Evolutionary conservation across 345 rosid genomes (phyloP).

Genomic region (Sonneratia caseolaris): DNA sequence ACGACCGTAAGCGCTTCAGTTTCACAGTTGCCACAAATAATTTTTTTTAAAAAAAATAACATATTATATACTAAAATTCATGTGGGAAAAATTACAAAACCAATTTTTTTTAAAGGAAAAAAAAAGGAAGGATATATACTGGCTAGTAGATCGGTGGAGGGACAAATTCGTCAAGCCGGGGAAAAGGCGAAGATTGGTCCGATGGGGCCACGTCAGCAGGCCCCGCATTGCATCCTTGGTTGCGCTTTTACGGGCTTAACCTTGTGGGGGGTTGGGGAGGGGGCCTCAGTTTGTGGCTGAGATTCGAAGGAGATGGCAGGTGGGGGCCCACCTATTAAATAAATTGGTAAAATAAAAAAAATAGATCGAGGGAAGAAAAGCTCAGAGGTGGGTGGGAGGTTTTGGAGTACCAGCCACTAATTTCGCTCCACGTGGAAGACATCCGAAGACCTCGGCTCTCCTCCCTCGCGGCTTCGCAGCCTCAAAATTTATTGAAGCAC

Average conservation of each 20-base stretch:
- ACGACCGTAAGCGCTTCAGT: too few relatives aligned
- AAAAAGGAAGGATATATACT: too few relatives aligned
- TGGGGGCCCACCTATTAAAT: neutral
- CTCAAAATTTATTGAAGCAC: conserved; percentile 4
- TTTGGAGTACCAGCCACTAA: conserved; percentile 23
- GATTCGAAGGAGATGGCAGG: conserved; percentile 12
- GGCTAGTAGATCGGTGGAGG: neutral
- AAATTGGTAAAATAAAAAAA: conserved; percentile 1
- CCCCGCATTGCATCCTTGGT: conserved; percentile 25
- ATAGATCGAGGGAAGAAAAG: conserved; percentile 28
- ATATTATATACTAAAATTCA: too few relatives aligned
- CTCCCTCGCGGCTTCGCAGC: conserved; percentile 4
- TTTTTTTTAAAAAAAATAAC: too few relatives aligned
- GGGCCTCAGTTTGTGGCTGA: conserved; percentile 35
- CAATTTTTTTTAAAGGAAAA: too few relatives aligned
- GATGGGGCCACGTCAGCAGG: conserved; percentile 24
- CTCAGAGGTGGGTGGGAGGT: conserved; percentile 19
- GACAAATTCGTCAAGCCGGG: neutral
- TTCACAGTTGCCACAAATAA: too few relatives aligned
- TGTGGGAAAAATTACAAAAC: too few relatives aligned
- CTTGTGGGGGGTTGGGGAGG: conserved; percentile 1
- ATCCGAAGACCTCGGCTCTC: neutral
- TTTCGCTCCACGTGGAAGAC: conserved; percentile 36
- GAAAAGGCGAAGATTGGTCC: neutral
- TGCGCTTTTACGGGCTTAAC: conserved; percentile 35